Conservation (phyloP, 2,329 filamentous ascomycete genomes). For the Sporothrix luriei region DNA sequence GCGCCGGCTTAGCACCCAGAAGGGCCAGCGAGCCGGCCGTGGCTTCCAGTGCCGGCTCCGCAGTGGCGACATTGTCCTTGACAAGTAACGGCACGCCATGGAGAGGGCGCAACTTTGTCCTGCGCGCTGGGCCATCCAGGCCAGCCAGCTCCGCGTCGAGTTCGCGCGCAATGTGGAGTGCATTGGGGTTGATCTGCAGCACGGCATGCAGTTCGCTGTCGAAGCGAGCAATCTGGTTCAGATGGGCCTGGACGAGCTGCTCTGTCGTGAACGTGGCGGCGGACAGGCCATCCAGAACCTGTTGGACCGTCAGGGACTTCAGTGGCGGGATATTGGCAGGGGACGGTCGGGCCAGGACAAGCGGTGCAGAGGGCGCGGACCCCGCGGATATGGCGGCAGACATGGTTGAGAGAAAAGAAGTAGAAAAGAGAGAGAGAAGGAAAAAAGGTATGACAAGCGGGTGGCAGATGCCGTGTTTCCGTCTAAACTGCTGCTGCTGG, state of each 20-base stretch:
- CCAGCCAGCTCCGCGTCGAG: conserved; percentile 42
- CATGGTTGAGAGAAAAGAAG: neutral
- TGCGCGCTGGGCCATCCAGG: conserved; percentile 31
- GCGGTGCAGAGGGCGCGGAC: neutral
- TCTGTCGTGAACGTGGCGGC: conserved; percentile 44
- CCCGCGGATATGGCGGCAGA: neutral
- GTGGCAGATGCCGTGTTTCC: conserved; percentile 1
- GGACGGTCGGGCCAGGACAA: neutral
- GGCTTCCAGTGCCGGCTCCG: conserved; percentile 52
- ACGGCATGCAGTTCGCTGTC: conserved; percentile 44
- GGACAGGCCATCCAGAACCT: conserved; percentile 43
- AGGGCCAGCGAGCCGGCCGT: conserved; percentile 66
- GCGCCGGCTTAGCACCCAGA: conserved; percentile 39
- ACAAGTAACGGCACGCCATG: conserved; percentile 34
- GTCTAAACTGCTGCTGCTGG: neutral
- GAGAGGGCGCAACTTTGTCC: conserved; percentile 14
- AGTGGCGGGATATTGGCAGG: conserved; percentile 41
- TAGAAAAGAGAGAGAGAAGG: neutral
- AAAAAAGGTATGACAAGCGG: neutral
- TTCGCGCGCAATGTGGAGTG: conserved; percentile 44
- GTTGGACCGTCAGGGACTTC: conserved; percentile 43
- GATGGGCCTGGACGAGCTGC: conserved; percentile 43
- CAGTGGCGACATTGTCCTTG: conserved; percentile 68
- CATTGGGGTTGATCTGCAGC: conserved; percentile 46
- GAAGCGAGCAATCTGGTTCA: conserved; percentile 42